phyloP scores from a whole-genome alignment of 2,329 filamentous ascomycete genomes.

The Exophiala oligosperma region DNA sequence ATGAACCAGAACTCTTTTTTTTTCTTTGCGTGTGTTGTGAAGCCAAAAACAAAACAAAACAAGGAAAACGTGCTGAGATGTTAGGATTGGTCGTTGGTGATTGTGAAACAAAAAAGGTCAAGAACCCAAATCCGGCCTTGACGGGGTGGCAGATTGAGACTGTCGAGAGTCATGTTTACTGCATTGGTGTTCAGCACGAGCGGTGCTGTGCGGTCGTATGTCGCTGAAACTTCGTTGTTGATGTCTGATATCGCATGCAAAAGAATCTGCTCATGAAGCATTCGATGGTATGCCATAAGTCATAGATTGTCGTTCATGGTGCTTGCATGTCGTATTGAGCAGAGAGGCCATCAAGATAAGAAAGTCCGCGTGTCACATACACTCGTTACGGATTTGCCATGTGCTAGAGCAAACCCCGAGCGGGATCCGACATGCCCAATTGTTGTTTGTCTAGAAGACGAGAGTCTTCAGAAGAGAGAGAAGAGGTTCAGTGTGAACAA shows the following conservation, averaged over 20 bases:
- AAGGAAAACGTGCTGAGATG: constrained; percentile 27
- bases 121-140: constrained; percentile 10
- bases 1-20: constrained; percentile 21
- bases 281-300: constrained; percentile 8
- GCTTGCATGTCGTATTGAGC: constrained; percentile 21
- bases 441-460: constrained; percentile 14
- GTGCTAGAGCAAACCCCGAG: constrained; percentile 33
- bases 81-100: constrained; percentile 22
- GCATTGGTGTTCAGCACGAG: constrained; percentile 16
- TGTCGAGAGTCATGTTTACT: constrained; percentile 5
- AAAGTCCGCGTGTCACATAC: constrained; percentile 20
- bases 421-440: constrained; percentile 31
- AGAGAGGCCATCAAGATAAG: constrained; percentile 20
- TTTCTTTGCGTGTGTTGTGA: constrained; percentile 9
- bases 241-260: constrained; percentile 23
- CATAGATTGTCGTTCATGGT: constrained; percentile 18
- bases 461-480: constrained; percentile 20
- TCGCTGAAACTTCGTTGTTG: constrained; percentile 22
- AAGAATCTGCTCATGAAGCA: constrained; percentile 11
- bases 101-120: constrained; percentile 2
- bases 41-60: constrained; percentile 14
- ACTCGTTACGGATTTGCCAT: constrained; percentile 32
- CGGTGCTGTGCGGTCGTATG: constrained; percentile 24
- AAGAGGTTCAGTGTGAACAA: constrained; percentile 21
- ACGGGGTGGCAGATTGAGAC: constrained; percentile 10